Conservation (phyloP, 306 rosid genomes). For the Vigna radiata region DNA sequence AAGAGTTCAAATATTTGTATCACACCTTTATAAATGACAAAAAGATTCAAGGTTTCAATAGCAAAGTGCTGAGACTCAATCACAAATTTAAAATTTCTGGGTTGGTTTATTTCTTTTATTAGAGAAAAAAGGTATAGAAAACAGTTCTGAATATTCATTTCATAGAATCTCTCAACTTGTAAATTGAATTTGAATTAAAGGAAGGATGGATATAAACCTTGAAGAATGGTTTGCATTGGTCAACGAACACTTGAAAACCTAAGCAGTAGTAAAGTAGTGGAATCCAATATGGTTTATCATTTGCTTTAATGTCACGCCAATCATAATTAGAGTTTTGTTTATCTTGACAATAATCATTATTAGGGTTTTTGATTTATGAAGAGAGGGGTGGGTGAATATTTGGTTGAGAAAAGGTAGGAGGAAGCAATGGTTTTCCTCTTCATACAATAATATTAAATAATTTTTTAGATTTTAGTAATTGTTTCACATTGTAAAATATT, state of each 20-base stretch:
- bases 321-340: conserved; percentile 27
- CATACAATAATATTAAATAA: too few relatives aligned
- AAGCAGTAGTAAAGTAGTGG: background rate
- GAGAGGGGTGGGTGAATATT: conserved; percentile 29
- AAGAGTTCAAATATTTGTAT: background rate
- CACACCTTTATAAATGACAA: background rate
- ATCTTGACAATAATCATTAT: background rate
- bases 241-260: conserved; percentile 24
- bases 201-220: conserved; percentile 1
- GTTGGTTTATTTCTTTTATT: background rate
- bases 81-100: background rate
- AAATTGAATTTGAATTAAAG: conserved; percentile 16
- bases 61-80: background rate
- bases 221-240: background rate
- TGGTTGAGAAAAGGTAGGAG: conserved; percentile 8
- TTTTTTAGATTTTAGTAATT: too few relatives aligned
- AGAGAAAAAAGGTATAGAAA: background rate
- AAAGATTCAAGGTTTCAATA: background rate
- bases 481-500: too few relatives aligned
- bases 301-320: conserved; percentile 34
- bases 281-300: conserved; percentile 31
- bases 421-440: background rate
- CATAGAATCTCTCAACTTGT: background rate
- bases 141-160: background rate
- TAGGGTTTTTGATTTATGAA: conserved; percentile 2